Evolutionary conservation across 306 rosid genomes (phyloP).

Genomic region (Lathyrus oleraceus): DNA sequence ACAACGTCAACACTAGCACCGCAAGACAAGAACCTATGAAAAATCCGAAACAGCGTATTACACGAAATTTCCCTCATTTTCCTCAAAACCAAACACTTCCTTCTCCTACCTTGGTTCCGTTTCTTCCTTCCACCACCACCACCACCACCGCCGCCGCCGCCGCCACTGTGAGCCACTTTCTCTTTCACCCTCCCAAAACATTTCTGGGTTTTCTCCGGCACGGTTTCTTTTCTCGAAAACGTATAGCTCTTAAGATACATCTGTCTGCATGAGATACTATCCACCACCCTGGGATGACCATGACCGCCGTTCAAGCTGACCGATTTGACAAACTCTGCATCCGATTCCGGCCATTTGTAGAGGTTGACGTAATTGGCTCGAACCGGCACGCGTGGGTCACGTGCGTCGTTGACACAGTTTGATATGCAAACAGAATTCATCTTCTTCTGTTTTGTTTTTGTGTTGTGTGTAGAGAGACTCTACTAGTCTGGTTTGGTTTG

Average conservation of each 20-base stretch:
- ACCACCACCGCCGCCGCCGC: background rate
- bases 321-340: conserved; percentile 71
- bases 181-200: conserved; percentile 68
- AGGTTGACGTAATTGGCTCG: conserved; percentile 77
- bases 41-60: conserved; percentile 56
- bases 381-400: conserved; percentile 64
- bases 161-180: conserved; percentile 41
- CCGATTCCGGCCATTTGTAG: conserved; percentile 87
- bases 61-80: conserved; percentile 62
- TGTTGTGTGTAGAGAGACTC: background rate
- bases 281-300: conserved; percentile 66
- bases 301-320: conserved; percentile 46
- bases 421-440: conserved; percentile 71
- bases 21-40: conserved; percentile 67
- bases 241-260: conserved; percentile 79
- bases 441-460: background rate
- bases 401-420: conserved; percentile 64
- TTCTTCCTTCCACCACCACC: background rate
- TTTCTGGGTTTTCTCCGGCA: conserved; percentile 69
- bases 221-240: conserved; percentile 71
- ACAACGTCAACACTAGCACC: conserved; percentile 70
- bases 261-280: conserved; percentile 87
- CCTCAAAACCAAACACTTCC: conserved; percentile 66
- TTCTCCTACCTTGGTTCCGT: background rate
- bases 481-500: background rate